Conservation (phyloP, 108 stramenopile species). For the Epithemia pelagica region DNA sequence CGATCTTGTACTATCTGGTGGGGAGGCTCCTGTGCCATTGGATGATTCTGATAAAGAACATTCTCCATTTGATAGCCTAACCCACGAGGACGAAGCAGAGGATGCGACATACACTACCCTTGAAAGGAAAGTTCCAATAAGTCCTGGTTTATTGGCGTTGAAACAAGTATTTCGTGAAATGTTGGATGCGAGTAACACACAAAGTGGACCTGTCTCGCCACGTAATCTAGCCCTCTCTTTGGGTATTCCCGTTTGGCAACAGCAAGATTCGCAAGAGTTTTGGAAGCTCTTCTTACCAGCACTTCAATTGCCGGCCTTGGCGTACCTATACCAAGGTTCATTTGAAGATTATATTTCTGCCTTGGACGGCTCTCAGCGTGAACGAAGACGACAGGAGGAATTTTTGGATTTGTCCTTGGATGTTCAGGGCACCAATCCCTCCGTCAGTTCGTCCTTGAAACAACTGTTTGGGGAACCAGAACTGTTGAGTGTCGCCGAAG, state of each 20-base stretch:
- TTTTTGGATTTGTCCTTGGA: slow-evolving; percentile 82
- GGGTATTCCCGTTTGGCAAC: slow-evolving; percentile 61
- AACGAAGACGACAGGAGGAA: slow-evolving; percentile 52
- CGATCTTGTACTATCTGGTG: slow-evolving; percentile 23
- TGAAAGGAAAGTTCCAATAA: slow-evolving; percentile 1
- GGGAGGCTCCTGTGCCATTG: not conserved
- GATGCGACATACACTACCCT: not conserved
- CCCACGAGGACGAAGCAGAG: no score
- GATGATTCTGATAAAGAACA: not conserved
- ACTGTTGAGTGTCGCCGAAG: slow-evolving; percentile 59
- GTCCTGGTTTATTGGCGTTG: slow-evolving; percentile 25
- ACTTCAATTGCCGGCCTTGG: slow-evolving; percentile 33
- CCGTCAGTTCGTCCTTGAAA: slow-evolving; percentile 38
- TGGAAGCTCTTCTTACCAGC: slow-evolving; percentile 83
- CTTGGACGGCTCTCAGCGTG: slow-evolving; percentile 52
- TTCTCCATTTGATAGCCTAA: not conserved
- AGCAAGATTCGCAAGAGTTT: slow-evolving; percentile 89
- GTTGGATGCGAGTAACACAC: slow-evolving; percentile 13
- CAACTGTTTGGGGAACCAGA: slow-evolving; percentile 65
- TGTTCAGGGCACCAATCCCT: slow-evolving; percentile 31
- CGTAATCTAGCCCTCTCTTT: slow-evolving; percentile 41
- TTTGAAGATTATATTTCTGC: slow-evolving; percentile 70
- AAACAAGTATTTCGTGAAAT: slow-evolving; percentile 36
- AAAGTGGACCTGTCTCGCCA: slow-evolving; percentile 21
- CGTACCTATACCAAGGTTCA: slow-evolving; percentile 62